Conservation (phyloP, 73 alveolate genomes). For the Paramecium caudatum region DNA sequence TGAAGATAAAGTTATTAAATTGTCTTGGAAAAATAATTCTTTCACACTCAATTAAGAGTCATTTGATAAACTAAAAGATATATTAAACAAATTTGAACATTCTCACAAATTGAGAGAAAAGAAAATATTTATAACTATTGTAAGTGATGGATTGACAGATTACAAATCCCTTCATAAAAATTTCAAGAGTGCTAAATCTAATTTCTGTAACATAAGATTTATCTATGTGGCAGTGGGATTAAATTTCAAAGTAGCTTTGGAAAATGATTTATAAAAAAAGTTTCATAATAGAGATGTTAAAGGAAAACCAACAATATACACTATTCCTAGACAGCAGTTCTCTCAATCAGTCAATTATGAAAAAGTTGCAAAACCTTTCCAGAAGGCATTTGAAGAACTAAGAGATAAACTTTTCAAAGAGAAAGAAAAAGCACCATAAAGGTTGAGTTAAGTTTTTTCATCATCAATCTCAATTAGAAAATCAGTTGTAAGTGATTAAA, state of each 20-base stretch:
- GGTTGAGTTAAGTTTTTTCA: too few species aligned
- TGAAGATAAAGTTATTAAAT: too few species aligned
- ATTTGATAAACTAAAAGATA: neutral
- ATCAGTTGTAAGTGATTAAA: too few species aligned
- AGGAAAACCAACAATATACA: neutral
- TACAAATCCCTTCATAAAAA: neutral
- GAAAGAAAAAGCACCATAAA: too few species aligned
- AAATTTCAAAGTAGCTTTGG: neutral
- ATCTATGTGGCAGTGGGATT: conserved; percentile 1
- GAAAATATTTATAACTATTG: neutral
- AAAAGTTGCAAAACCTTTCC: too few species aligned
- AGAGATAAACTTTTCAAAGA: too few species aligned
- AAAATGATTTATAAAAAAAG: neutral
- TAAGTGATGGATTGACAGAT: conserved; percentile 9
- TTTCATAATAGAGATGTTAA: conserved; percentile 1
- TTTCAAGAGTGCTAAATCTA: neutral
- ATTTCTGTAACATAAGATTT: neutral
- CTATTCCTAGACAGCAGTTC: neutral
- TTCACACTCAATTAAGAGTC: neutral
- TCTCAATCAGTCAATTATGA: too few species aligned
- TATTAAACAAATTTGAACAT: neutral
- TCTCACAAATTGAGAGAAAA: neutral
- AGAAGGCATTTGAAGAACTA: too few species aligned
- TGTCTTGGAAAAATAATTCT: neutral
- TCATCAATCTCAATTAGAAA: too few species aligned